Evolutionary conservation across 1,139 yeast species (phyloP).

Genomic region (Nakaseomyces nivariensis): DNA sequence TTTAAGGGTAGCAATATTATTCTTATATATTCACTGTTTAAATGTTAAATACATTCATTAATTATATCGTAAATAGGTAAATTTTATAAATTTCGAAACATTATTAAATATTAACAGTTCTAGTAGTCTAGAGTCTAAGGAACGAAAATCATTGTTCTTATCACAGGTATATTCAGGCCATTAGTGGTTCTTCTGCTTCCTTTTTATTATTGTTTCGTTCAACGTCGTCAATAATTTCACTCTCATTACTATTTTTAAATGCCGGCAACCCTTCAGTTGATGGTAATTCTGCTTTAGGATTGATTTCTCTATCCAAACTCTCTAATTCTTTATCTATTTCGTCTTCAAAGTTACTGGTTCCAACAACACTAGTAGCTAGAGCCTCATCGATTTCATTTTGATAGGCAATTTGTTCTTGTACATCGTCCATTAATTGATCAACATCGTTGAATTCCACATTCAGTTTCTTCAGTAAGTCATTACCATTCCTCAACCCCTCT

Average conservation of each 20-base stretch:
- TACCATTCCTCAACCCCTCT: conserved; percentile 73
- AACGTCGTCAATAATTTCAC: neutral
- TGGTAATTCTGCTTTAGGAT: conserved; percentile 15
- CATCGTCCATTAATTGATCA: conserved; percentile 76
- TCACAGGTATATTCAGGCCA: neutral
- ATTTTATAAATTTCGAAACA: too few species aligned
- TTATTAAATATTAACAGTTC: too few species aligned
- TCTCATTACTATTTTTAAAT: neutral
- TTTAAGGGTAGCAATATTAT: too few species aligned
- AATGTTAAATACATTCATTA: too few species aligned
- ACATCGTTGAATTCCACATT: conserved; percentile 73
- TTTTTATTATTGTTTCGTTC: neutral
- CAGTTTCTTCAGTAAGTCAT: conserved; percentile 57
- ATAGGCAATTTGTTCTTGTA: conserved; percentile 69
- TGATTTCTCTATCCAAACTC: conserved; percentile 34
- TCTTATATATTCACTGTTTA: too few species aligned
- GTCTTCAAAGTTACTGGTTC: conserved; percentile 38
- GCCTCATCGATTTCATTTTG: conserved; percentile 56
- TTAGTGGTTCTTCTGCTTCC: neutral
- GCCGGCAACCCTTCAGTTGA: conserved; percentile 17
- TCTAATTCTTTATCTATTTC: conserved; percentile 50
- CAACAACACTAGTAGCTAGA: conserved; percentile 36
- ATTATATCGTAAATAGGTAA: too few species aligned
- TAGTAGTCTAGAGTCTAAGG: too few species aligned
- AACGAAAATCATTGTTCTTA: too few species aligned